A percentile compares a stretch with the other conserved stretches of the same genome.
Conservation (phyloP, 768 basidiomycete species). For the Tricholoma bakamatsutake region DNA sequence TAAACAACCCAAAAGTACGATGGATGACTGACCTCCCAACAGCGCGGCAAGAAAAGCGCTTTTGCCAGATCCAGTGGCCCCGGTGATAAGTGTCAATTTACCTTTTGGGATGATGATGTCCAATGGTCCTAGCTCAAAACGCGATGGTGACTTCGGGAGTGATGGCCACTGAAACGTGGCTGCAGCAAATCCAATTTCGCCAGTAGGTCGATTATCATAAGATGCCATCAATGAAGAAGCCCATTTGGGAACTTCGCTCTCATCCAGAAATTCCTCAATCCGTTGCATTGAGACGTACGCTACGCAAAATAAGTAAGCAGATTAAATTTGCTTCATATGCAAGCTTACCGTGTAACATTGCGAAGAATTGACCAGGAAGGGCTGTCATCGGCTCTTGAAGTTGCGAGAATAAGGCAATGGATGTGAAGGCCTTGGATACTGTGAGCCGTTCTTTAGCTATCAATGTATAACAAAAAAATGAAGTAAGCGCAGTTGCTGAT, state of each 20-base stretch:
- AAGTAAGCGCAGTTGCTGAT: conserved; percentile 56
- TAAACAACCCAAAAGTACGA: conserved; percentile 3
- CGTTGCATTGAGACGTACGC: conserved; percentile 79
- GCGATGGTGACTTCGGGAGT: conserved; percentile 22
- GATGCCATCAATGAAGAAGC: conserved; percentile 55
- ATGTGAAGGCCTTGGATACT: conserved; percentile 77
- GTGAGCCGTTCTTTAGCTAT: conserved; percentile 61
- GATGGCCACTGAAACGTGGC: conserved; percentile 58
- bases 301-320: conserved; percentile 17
- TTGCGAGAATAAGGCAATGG: conserved; percentile 70
- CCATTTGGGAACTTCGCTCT: conserved; percentile 76
- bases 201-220: conserved; percentile 7
- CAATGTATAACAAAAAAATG: conserved; percentile 64
- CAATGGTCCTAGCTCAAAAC: conserved; percentile 54
- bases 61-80: conserved; percentile 69
- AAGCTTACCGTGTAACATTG: conserved; percentile 51
- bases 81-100: conserved; percentile 52
- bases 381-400: conserved; percentile 63
- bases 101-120: conserved; percentile 53
- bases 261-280: conserved; percentile 66
- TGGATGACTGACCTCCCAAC: conserved; percentile 48
- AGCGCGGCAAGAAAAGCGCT: conserved; percentile 56
- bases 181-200: conserved; percentile 44
- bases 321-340: neutral
- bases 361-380: conserved; percentile 58